Evolutionary conservation across 108 stramenopile species (phyloP), one percentile per base, ranked within the genome.

Genomic region (Nitzschia sp.): DNA sequence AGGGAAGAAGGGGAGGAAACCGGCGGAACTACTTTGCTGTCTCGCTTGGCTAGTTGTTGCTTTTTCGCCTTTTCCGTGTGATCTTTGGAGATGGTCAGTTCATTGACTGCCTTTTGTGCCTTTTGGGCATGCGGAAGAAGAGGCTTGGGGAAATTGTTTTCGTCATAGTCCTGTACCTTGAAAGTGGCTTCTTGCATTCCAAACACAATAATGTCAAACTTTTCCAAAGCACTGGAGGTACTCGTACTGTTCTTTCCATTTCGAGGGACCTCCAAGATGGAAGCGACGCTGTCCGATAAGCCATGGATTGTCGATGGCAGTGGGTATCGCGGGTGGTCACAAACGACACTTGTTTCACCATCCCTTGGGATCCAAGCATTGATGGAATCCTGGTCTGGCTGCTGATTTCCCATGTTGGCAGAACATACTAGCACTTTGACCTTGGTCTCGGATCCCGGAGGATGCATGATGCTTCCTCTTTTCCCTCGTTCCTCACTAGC

Each of bases 151-250:
- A 48, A 48, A 63, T 53, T 50, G 43, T 17, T 72, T 54, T 67
- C 53, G 17, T 53, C 66, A 1, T 26, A 11, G n/a, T 57, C 55
- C 10, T 70, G 48, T 2, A 68, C 65, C 20, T 75, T 65, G 57
- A 77, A 79, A 1, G 80, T 79, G 8, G 82, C 77, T 72, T 88
- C 86, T 62, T 88, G 86, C 71, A 85, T 76, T 17, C 84, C 86
- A 46, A 88, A 59, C 17, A 80, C 86, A 29, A 88, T 71, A 5
- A 88, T 63, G 51, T 87, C 83, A 48, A 87, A 79, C 39, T 71
- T 62, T 8, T 70, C 54, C 8, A 8, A 29, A 8, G 6, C 53
- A 41, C 41, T 2, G 46, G 6, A 6, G 17, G 14, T 6, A 5
- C 6, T 2, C 1, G 1, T 48, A 3, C 17, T 15, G 17, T 48